These are phyloP conservation scores for Salvia splendens DNA, from an alignment of 257 asterid species.

Conservation along the genomic window DNA sequence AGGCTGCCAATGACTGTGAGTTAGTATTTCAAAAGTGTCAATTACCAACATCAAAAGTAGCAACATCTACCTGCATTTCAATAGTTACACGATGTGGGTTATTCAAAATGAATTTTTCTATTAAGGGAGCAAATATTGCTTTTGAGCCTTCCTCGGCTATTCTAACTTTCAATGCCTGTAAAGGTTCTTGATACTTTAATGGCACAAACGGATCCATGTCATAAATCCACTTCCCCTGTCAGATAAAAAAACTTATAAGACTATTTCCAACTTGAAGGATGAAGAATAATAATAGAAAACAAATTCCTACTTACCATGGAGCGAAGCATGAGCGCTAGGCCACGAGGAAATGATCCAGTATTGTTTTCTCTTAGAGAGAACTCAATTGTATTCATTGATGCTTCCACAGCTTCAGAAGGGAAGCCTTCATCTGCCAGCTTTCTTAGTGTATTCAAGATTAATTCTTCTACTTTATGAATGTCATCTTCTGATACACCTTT, in stretches of 20 bases:
- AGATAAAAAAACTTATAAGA: constrained; percentile 29
- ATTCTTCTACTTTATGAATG: constrained; percentile 71
- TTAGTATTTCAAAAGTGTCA: constrained; percentile 31
- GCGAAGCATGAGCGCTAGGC: constrained; percentile 93
- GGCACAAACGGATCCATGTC: constrained; percentile 97
- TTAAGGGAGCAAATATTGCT: constrained; percentile 90
- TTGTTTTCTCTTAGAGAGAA: constrained; percentile 97
- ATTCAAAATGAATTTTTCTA: constrained; percentile 73
- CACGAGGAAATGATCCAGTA: constrained; percentile 99
- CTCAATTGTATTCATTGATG: constrained; percentile 98
- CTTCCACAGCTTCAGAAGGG: constrained; percentile 90
- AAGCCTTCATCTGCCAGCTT: constrained; percentile 88
- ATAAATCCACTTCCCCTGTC: constrained; percentile 94
- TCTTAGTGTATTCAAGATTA: constrained; percentile 60
- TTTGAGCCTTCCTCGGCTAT: constrained; percentile 90
- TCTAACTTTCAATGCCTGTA: constrained; percentile 82
- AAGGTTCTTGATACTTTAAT: constrained; percentile 81
- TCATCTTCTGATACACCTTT: constrained; percentile 92
- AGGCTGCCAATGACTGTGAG: constrained; percentile 60
- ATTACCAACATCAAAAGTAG: constrained; percentile 28
- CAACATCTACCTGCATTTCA: constrained; percentile 84
- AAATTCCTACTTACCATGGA: constrained; percentile 63
- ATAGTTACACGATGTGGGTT: constrained; percentile 84
- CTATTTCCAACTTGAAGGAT: constrained; percentile 24
- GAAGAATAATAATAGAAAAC: constrained; percentile 17